Evolutionary conservation across 208 protist species (phyloP), one percentile per base, ranked within the genome.

Genomic region (Leishmania tarentolae): DNA sequence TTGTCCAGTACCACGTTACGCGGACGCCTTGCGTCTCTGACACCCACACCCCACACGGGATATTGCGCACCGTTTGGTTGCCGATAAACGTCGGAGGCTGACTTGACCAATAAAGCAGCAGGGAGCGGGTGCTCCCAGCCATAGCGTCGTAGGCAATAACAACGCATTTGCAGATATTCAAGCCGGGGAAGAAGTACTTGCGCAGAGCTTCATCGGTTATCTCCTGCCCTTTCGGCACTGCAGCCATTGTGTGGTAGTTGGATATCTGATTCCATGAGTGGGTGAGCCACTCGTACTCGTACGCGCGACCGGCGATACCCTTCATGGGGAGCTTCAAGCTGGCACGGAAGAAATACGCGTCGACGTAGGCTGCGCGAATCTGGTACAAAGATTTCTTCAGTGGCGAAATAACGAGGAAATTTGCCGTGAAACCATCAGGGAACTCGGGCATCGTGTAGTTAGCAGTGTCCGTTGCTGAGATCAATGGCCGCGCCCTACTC

Each of bases 1-100:
- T 74, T 21, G 86, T 78, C 86, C 86, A 92, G 79, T 83, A 90
- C 88, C 88, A 92, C 72, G 71, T 88, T 31, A 87, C 79, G 35
- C 68, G 83, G 28, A 74, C 76, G 37, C 86, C 86, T n/a, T 74
- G 42, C n/a, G 80, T 44, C 42, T 74, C 70, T 7, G 86, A 53
- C 57, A 81, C 56, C 88, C 88, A 91, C 68, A 89, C 86, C 2
- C 79, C 74, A 57, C 86, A 91, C 52, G 86, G 81, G 40, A 91
- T 83, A 69, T 81, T 80, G 59, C 88, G 86, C 66, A 90, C 86
- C 24, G 73, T 87, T 56, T 90, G 81, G 63, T 82, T 88, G 44
- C 88, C 88, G 65, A 92, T 50, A 65, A 86, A 90, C 47, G 84
- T 81, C 40, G 86, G 77, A 40, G 61, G 35, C 57, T 72, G 66